Base-by-base conservation (phyloP, 495 filamentous ascomycete species). In the Glonium stellatum region DNA sequence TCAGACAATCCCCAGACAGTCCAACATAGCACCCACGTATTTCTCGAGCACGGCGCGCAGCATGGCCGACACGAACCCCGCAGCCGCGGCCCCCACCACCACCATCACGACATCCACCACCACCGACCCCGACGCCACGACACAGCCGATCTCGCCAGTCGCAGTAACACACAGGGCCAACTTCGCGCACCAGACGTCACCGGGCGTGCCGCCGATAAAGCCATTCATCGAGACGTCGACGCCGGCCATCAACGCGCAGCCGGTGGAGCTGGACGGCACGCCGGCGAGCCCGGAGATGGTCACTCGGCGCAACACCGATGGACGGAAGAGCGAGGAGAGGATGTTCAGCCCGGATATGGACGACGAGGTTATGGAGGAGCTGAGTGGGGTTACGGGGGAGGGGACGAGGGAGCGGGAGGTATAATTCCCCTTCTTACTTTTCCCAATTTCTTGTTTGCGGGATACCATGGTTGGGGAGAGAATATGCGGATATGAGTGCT, bases 261-360 rank as follows among this genome's bases (percentile, higher is more conserved):
- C 72, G 11, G 63, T 71, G 6, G 72, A 75, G 58, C 57, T 75
- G 5, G 72, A 75, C 36, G 61, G 65, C 27, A 39, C 34, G 13
- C 27, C 61, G 9, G 35, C 42, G 22, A 53, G 34, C 56, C 63
- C 21, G 25, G 47, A 50, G 19, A 39, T 22, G 48, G 36, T 47
- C 9, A 22, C 5, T 12, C 4, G 54, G 44, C 42, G 42, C 22
- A 5, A n/a, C 15, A 34, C 41, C 13, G 25, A 36, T 11, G 41
- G 53, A 11, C 39, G 39, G 44, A 23, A 41, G 31, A 54, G 59
- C 19, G 21, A 57, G 22, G 41, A 50, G 23, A 4, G 13, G 27
- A 46, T 41, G 19, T 51, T 60, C 5, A 66, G 63, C 53, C 57
- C 60, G 19, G 54, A 52, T n/a, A 18, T 59, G n/a, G 60, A 66